Evolutionary conservation across 2,329 filamentous ascomycete genomes (phyloP).

Genomic region (Calonectria hawksworthii): DNA sequence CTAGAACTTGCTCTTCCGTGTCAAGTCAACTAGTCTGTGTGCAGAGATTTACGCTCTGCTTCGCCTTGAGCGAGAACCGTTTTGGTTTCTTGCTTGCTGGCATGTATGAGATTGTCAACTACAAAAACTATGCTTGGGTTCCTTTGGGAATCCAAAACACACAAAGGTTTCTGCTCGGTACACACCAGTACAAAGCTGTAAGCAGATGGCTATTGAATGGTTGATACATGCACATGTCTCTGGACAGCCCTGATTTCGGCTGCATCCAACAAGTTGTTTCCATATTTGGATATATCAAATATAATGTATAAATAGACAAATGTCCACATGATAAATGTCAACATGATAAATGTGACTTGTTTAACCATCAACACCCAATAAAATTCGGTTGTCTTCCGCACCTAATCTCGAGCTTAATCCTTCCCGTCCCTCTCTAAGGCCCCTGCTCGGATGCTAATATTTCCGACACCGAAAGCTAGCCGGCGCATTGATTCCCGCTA

Average conservation of each 20-base stretch:
- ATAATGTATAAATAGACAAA: neutral
- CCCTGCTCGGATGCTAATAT: slow-evolving; percentile 37
- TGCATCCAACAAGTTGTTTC: neutral
- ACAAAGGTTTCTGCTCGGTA: slow-evolving; percentile 54
- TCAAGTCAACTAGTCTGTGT: slow-evolving; percentile 97
- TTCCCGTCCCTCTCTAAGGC: neutral
- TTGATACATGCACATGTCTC: slow-evolving; percentile 49
- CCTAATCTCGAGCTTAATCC: neutral
- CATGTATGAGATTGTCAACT: slow-evolving; percentile 50
- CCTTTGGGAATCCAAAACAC: slow-evolving; percentile 47
- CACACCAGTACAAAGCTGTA: slow-evolving; percentile 46
- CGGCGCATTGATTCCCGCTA: slow-evolving; percentile 25
- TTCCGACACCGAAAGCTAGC: slow-evolving; percentile 43
- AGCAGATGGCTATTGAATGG: slow-evolving; percentile 44
- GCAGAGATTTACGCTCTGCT: slow-evolving; percentile 78
- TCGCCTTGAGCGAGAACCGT: slow-evolving; percentile 62
- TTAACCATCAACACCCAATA: neutral
- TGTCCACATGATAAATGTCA: neutral
- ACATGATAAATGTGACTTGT: neutral
- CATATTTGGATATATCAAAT: neutral
- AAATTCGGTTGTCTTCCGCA: neutral
- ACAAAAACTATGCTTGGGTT: slow-evolving; percentile 40
- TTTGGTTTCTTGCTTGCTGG: slow-evolving; percentile 59
- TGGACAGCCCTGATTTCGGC: neutral
- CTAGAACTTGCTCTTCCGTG: slow-evolving; percentile 81